A percentile compares a stretch with the other conserved stretches of the same genome.
phyloP scores from a whole-genome alignment of 306 rosid species.

The Neltuma alba region DNA sequence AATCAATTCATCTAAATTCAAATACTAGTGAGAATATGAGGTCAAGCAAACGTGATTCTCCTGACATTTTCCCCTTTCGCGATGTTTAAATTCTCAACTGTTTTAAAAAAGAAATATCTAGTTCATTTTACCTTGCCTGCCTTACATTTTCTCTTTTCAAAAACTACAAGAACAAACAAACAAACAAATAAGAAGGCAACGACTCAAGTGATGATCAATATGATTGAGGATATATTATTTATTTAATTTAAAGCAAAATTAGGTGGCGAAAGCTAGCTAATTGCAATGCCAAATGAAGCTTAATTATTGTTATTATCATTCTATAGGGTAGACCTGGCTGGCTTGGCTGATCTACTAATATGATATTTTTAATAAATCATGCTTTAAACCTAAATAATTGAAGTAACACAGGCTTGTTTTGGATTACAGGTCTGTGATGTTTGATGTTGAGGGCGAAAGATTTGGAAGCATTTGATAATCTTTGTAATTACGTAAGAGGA shows the following conservation, averaged over 20 bases:
- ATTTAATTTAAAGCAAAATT: neutral
- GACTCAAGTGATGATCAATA: neutral
- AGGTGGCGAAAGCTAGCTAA: neutral
- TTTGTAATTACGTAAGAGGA: neutral
- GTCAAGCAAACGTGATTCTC: too few species aligned
- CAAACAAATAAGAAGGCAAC: neutral
- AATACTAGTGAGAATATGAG: too few species aligned
- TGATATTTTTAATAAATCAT: too few species aligned
- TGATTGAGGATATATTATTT: neutral
- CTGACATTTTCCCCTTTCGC: too few species aligned
- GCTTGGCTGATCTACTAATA: neutral
- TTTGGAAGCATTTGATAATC: conserved; percentile 13
- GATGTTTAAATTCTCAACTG: too few species aligned
- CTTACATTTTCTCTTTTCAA: neutral
- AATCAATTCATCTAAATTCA: too few species aligned
- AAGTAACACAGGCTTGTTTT: neutral
- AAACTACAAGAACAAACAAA: neutral
- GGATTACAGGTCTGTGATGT: conserved; percentile 17
- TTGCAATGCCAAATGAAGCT: neutral
- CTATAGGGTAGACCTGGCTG: neutral
- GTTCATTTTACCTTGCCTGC: too few species aligned
- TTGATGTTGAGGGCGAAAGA: conserved; percentile 28
- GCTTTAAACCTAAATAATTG: neutral
- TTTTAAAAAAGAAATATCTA: too few species aligned
- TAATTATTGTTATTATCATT: neutral